These are phyloP conservation scores for Crithidia acanthocephali DNA, from an alignment of 208 protist genomes.

Conservation along the genomic window DNA sequence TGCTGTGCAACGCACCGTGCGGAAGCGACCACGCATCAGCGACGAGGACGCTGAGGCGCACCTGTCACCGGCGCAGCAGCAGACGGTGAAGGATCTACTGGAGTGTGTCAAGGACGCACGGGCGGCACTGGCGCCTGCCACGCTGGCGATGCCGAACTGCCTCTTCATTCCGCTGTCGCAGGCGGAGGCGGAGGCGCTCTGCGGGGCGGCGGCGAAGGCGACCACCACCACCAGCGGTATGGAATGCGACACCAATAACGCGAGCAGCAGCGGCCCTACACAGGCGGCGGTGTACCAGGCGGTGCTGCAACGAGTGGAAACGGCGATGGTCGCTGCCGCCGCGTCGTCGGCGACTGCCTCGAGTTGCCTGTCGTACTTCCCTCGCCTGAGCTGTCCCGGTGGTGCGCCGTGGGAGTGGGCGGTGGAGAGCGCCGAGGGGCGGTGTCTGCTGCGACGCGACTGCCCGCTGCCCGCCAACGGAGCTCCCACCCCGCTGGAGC, in stretches of 20 bases:
- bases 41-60: conserved; percentile 22
- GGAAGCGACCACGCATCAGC: conserved; percentile 65
- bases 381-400: conserved; percentile 70
- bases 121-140: conserved; percentile 27
- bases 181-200: conserved; percentile 27
- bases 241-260: not conserved
- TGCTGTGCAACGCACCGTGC: conserved; percentile 69
- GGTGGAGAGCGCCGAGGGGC: conserved; percentile 35
- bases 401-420: conserved; percentile 89
- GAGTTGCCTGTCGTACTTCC: conserved; percentile 46
- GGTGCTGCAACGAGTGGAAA: conserved; percentile 33
- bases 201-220: not conserved
- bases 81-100: conserved; percentile 37
- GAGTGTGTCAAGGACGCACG: conserved; percentile 19
- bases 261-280: not conserved
- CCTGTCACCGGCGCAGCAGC: conserved; percentile 44
- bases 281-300: not conserved
- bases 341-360: not conserved
- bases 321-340: not conserved
- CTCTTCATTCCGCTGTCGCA: conserved; percentile 42
- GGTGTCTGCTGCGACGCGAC: conserved; percentile 41
- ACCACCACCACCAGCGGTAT: not conserved
- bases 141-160: conserved; percentile 24
- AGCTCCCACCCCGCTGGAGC: conserved; percentile 81
- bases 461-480: conserved; percentile 79